Evolutionary conservation across 768 basidiomycete species (phyloP), one percentile per base, ranked within the genome.

Genomic region (Leccinellum luteum): DNA sequence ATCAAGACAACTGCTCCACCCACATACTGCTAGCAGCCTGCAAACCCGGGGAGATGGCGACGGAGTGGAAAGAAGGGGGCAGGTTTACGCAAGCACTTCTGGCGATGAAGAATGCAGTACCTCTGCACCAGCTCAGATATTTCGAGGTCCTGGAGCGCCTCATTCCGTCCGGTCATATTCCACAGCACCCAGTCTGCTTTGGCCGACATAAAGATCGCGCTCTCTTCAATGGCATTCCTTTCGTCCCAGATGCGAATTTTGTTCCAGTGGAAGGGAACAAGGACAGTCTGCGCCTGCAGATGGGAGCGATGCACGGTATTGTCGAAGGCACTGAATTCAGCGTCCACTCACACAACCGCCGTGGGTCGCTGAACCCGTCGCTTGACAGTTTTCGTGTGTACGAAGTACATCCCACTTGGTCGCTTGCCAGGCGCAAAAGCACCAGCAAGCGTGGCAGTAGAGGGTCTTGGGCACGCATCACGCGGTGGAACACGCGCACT

Each of bases 41-140:
- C 60, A 73, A 75, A 23, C 72, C 79, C 6, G 83, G 78, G 4
- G 81, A 81, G 58, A 77, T 76, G 53, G 87, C 87, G 13, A 66
- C 74, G 9, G 87, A 89, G 63, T 79, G 79, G 55, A 86, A 85
- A 62, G 77, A 80, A 32, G 86, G 86, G 8, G 87, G 87, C 2
- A 76, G 73, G 59, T 84, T 89, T 64, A 89, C 87, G 4, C 73
- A 69, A 44, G 74, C 75, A n/a, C 75, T 89, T 34, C 70, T 89
- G 19, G 72, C 78, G 28, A 74, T 79, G 19, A 77, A 75, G 49
- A 71, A 78, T 32, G 69, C 69, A 35, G 64, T 76, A 17, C 78
- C 83, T 1, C 74, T 89, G 25, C 85, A 88, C 61, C 76, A 76
- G 54, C 76, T 81, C 5, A 79, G 81, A 12, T 85, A 82, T 61